Evolutionary conservation across 441 rosid species (phyloP).

Genomic region (Manihot esculenta): DNA sequence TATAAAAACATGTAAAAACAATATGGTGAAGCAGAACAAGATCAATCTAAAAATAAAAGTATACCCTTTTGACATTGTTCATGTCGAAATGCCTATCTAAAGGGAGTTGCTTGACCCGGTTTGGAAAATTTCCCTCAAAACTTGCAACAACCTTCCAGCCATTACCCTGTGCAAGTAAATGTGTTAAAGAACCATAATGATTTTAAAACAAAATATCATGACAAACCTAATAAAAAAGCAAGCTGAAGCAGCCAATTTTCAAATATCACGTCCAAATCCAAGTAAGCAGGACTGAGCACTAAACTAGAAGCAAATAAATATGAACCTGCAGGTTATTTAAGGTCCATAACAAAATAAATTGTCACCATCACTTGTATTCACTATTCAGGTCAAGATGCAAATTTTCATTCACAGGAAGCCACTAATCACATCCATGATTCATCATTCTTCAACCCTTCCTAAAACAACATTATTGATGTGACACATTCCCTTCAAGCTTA

Average conservation of each 20-base stretch:
- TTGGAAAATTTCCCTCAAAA: conserved; percentile 94
- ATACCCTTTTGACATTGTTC: conserved; percentile 85
- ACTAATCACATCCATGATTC: not conserved
- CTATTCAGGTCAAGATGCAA: not conserved
- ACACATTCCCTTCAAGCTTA: not conserved
- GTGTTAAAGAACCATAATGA: not conserved
- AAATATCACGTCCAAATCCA: not conserved
- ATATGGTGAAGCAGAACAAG: conserved; percentile 13
- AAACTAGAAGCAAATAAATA: not conserved
- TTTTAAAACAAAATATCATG: conserved; percentile 7
- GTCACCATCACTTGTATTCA: too few species aligned
- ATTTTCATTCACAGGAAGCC: not conserved
- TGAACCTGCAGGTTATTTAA: not conserved
- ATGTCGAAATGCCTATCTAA: conserved; percentile 92
- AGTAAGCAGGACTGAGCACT: not conserved
- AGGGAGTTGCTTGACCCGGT: conserved; percentile 92
- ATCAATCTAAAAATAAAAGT: conserved; percentile 22
- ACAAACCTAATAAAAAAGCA: conserved; percentile 2
- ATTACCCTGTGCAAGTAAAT: conserved; percentile 67
- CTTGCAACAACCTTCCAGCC: conserved; percentile 98
- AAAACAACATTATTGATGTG: not conserved
- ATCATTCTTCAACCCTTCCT: not conserved
- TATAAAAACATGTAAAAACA: conserved; percentile 20
- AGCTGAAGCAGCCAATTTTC: conserved; percentile 8
- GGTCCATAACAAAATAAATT: not conserved